Evolutionary conservation across 495 filamentous ascomycete genomes (phyloP), one percentile per base, ranked within the genome.

Genomic region (Penicillium manginii): DNA sequence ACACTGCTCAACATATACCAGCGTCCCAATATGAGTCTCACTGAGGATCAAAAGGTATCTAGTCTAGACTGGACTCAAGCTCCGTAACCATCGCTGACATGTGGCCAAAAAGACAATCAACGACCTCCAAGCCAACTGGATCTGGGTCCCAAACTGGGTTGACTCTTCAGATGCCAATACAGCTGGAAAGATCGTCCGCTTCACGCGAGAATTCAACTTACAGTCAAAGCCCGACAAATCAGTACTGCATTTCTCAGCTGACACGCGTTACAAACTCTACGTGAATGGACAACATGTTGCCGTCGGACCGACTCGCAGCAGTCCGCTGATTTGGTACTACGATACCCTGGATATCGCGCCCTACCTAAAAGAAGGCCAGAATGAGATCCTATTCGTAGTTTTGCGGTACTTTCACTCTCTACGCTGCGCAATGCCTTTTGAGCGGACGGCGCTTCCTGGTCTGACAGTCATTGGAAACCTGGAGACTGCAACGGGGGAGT

Each of bases 191-290:
- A 58, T 74, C 23, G 73, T 74, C 48, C 32, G 54, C 3, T 76
- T 76, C 60, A 57, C 40, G 0, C 62, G 67, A 1, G 35, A 52
- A 5, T 47, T 77, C 32, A 48, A 29, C 23, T 59, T 77, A n/a
- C 1, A 50, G 0, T 63, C 57, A 0, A 6, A 15, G 12, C 59
- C 68, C 8, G 60, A 10, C 2, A 23, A 33, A 9, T 49, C 64
- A 7, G 7, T 66, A 2, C 48, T 77, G 17, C 70, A 76, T 60
- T 64, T 75, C 50, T 76, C 74, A 7, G 74, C 74, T 2, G 74
- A 77, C 39, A 77, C 74, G 1, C 57, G 74, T 14, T 77, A 77
- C 53, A 74, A 76, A 43, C 59, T 77, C 19, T 70, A 60, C 32
- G 63, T 77, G 22, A 76, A 77, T 65, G 71, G 72, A 2, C 43